Percentiles rank a stretch among this genome's conserved stretches.
Evolutionary conservation across 2,329 filamentous ascomycete genomes (phyloP).

Genomic region (Uncinocarpus reesii): DNA sequence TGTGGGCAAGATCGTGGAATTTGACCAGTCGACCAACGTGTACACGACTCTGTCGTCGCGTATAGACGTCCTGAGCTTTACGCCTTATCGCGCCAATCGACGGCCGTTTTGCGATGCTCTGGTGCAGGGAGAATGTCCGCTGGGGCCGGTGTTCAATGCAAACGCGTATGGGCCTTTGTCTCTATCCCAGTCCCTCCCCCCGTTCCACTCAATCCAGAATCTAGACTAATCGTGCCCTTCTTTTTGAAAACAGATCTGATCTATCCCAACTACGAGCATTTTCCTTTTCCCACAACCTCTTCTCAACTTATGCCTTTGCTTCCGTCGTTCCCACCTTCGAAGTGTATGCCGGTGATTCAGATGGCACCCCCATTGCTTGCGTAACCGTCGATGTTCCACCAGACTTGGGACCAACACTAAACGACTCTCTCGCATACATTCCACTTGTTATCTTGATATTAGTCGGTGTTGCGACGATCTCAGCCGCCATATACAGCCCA

Average conservation of each 20-base stretch:
- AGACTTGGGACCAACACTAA: conserved; percentile 58
- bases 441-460: conserved; percentile 69
- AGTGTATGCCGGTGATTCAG: conserved; percentile 62
- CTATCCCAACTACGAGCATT: conserved; percentile 56
- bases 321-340: conserved; percentile 65
- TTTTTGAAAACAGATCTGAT: conserved; percentile 31
- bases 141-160: conserved; percentile 59
- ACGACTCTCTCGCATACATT: conserved; percentile 61
- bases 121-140: conserved; percentile 57
- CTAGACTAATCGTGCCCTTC: background rate
- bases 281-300: conserved; percentile 61
- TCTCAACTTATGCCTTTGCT: conserved; percentile 74
- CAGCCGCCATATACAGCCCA: conserved; percentile 78
- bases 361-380: conserved; percentile 60
- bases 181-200: too few species aligned
- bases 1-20: conserved; percentile 66
- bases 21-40: conserved; percentile 48
- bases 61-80: conserved; percentile 67
- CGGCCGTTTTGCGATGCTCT: conserved; percentile 56
- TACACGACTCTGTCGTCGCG: conserved; percentile 63
- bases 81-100: conserved; percentile 48
- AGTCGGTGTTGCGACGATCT: conserved; percentile 70
- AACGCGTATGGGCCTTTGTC: conserved; percentile 47
- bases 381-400: conserved; percentile 76
- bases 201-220: background rate